Percentiles rank a stretch among this genome's conserved stretches.
Conservation (phyloP, 352 stramenopile genomes). For the Halophytophthora batemanensis region DNA sequence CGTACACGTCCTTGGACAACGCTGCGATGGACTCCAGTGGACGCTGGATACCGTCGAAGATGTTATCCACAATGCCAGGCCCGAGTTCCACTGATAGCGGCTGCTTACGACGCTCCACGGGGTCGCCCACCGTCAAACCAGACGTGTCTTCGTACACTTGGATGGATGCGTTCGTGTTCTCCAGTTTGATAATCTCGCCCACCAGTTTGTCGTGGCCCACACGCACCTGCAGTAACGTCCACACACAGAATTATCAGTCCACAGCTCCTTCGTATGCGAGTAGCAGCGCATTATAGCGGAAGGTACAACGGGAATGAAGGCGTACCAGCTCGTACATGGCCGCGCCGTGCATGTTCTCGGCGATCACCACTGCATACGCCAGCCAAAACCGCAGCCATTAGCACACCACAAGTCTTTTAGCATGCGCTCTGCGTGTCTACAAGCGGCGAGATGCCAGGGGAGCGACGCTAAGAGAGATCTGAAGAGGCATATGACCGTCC, state of each 20-base stretch:
- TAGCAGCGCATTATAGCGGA: background rate
- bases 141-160: slow-evolving; percentile 99
- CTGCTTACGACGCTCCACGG: slow-evolving; percentile 96
- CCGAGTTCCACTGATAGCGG: slow-evolving; percentile 98
- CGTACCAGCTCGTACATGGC: slow-evolving; percentile 96
- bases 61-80: slow-evolving; percentile 99
- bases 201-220: slow-evolving; percentile 99
- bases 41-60: slow-evolving; percentile 99
- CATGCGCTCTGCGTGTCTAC: background rate
- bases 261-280: background rate
- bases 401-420: background rate
- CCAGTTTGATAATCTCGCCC: slow-evolving; percentile 99
- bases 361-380: slow-evolving; percentile 92
- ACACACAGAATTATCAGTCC: background rate
- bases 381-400: background rate
- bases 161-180: slow-evolving; percentile 99
- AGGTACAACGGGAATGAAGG: background rate
- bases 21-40: slow-evolving; percentile 97
- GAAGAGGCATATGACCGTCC: too few relatives aligned
- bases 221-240: slow-evolving; percentile 86
- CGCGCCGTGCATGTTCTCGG: slow-evolving; percentile 98
- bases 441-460: background rate
- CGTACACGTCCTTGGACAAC: slow-evolving; percentile 95
- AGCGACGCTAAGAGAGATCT: too few relatives aligned
- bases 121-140: slow-evolving; percentile 97